Conservation (phyloP, 306 rosid species). For the Vigna nakashimae region DNA sequence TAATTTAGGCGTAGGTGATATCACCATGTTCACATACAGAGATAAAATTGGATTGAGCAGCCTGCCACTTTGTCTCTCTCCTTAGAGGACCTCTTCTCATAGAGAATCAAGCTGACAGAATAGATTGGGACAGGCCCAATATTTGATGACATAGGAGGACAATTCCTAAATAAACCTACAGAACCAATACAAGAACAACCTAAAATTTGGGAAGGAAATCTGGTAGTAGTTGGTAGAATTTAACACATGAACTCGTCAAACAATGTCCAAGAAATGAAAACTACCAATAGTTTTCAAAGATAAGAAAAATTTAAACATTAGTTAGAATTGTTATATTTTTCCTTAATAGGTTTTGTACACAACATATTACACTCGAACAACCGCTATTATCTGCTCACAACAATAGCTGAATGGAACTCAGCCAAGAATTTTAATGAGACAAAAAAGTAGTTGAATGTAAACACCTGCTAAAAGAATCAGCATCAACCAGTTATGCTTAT, state of each 20-base stretch:
- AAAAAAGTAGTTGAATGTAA: not conserved
- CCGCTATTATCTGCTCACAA: not conserved
- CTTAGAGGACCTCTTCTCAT: no score
- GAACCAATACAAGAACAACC: no score
- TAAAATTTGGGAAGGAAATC: no score
- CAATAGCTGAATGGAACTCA: constrained; percentile 35
- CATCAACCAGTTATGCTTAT: constrained; percentile 30
- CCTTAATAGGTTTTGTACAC: constrained; percentile 18
- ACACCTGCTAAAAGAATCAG: constrained; percentile 35
- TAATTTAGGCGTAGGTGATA: no score
- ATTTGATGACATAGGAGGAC: no score
- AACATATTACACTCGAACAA: constrained; percentile 15
- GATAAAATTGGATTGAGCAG: no score
- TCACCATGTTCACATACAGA: no score
- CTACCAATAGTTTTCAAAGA: not conserved
- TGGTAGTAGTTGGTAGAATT: not conserved
- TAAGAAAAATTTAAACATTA: not conserved
- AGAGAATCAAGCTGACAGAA: no score
- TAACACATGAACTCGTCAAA: not conserved
- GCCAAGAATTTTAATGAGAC: constrained; percentile 22
- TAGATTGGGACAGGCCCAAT: no score
- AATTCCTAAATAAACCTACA: no score
- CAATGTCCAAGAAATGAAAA: constrained; percentile 12
- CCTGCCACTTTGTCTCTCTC: no score
- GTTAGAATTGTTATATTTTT: not conserved